These are phyloP conservation scores for Plantago ovata DNA, from an alignment of 257 asterid genomes.

Conservation along the genomic window DNA sequence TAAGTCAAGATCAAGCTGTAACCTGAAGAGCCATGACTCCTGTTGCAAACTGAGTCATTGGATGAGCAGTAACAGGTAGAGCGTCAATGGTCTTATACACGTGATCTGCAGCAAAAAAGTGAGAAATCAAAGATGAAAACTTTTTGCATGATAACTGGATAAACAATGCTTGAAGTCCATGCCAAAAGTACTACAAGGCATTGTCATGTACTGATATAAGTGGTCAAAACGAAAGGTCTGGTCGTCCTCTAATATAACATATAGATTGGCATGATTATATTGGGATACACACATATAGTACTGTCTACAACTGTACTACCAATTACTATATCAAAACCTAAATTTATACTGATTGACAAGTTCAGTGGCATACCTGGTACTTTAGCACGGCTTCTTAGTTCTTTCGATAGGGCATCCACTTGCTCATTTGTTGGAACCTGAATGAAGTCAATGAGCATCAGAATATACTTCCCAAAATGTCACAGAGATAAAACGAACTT, in stretches of 20 bases:
- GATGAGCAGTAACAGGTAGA: slow-evolving; percentile 77
- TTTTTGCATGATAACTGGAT: background rate
- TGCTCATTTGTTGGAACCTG: slow-evolving; percentile 96
- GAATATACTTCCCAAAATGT: slow-evolving; percentile 2
- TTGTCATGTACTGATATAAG: too few species aligned
- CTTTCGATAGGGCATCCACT: slow-evolving; percentile 83
- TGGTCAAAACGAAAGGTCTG: background rate
- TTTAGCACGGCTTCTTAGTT: slow-evolving; percentile 79
- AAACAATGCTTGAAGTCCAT: too few species aligned
- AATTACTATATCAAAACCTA: slow-evolving; percentile 5
- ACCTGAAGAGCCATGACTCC: slow-evolving; percentile 99
- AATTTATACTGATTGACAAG: slow-evolving; percentile 20
- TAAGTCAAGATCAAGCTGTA: slow-evolving; percentile 15
- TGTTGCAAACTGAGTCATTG: slow-evolving; percentile 94
- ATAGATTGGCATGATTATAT: background rate
- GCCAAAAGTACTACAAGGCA: too few species aligned
- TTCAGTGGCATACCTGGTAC: slow-evolving; percentile 66
- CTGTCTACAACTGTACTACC: slow-evolving; percentile 1
- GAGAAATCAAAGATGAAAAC: slow-evolving; percentile 18
- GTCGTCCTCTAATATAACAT: slow-evolving; percentile 5
- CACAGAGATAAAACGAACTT: slow-evolving; percentile 8
- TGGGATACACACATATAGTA: slow-evolving; percentile 4
- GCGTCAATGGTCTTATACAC: slow-evolving; percentile 79
- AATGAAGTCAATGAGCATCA: slow-evolving; percentile 19
- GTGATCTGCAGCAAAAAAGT: slow-evolving; percentile 59